Evolutionary conservation across 2,329 filamentous ascomycete genomes (phyloP).

Genomic region (Tolypocladium tropicale): DNA sequence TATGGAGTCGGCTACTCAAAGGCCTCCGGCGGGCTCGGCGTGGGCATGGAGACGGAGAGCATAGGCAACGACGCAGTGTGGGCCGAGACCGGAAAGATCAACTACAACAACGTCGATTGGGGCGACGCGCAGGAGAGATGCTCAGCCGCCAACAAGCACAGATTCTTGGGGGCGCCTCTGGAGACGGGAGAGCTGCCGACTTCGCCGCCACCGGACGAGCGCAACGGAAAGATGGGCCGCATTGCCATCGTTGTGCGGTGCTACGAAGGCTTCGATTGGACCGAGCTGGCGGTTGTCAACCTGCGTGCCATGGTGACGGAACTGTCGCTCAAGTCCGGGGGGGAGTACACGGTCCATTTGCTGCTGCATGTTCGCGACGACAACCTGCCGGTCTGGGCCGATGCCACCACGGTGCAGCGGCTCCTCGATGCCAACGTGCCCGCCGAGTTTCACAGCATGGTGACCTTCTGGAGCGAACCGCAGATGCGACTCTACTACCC

Average conservation of each 20-base stretch:
- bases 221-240: slow-evolving; percentile 36
- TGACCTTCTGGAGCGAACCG: slow-evolving; percentile 73
- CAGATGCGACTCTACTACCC: slow-evolving; percentile 74
- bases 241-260: slow-evolving; percentile 72
- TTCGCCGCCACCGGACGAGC: slow-evolving; percentile 8
- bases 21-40: slow-evolving; percentile 58
- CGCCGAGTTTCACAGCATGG: slow-evolving; percentile 69
- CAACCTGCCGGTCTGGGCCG: slow-evolving; percentile 70
- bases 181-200: slow-evolving; percentile 25
- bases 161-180: slow-evolving; percentile 37
- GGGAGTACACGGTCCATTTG: slow-evolving; percentile 76
- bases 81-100: slow-evolving; percentile 42
- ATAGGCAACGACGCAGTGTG: slow-evolving; percentile 55
- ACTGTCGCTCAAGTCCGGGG: slow-evolving; percentile 64
- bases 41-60: slow-evolving; percentile 62
- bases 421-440: slow-evolving; percentile 58
- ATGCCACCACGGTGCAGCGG: slow-evolving; percentile 60
- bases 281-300: slow-evolving; percentile 66
- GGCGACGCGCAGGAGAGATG: slow-evolving; percentile 42
- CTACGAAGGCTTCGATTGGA: slow-evolving; percentile 72
- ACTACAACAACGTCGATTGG: slow-evolving; percentile 48
- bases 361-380: slow-evolving; percentile 77
- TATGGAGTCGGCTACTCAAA: slow-evolving; percentile 79
- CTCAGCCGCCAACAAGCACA: slow-evolving; percentile 48
- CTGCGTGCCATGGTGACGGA: slow-evolving; percentile 75